Evolutionary conservation across 179 eudicot species (phyloP).

Genomic region (Gypsophila paniculata): DNA sequence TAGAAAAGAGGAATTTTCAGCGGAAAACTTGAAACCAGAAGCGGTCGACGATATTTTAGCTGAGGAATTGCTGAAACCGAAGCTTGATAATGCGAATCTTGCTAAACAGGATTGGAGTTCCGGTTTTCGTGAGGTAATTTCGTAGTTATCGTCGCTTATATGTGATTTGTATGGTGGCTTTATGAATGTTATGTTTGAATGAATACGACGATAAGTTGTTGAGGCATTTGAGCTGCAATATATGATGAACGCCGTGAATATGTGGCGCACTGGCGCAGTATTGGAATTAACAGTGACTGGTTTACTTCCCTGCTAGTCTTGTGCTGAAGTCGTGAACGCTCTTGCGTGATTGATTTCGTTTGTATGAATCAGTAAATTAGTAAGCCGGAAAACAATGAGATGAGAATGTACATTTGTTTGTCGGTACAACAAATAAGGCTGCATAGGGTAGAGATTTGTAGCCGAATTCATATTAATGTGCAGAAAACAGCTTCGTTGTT

Average conservation of each 20-base stretch:
- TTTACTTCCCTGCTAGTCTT: background rate
- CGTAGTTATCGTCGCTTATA: background rate
- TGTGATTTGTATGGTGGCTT: constrained; percentile 5
- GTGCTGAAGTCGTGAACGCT: background rate
- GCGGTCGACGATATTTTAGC: constrained; percentile 38
- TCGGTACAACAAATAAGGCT: background rate
- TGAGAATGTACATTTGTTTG: background rate
- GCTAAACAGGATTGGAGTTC: constrained; percentile 41
- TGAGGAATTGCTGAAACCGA: constrained; percentile 43
- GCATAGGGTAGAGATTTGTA: background rate
- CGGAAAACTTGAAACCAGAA: constrained; percentile 43
- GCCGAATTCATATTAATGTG: background rate
- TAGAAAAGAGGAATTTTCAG: constrained; percentile 50
- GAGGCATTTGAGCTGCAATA: background rate
- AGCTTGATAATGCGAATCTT: constrained; percentile 30
- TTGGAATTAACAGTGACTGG: background rate
- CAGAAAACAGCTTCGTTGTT: background rate
- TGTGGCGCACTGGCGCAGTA: background rate
- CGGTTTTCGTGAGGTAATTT: constrained; percentile 40
- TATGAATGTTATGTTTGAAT: background rate
- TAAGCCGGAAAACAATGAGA: too few relatives aligned
- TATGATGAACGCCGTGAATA: background rate
- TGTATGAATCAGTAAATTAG: background rate
- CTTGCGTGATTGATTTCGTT: background rate
- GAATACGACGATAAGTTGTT: too few relatives aligned